Conservation (phyloP, 1,139 yeast genomes). For the Scheffersomyces titani region DNA sequence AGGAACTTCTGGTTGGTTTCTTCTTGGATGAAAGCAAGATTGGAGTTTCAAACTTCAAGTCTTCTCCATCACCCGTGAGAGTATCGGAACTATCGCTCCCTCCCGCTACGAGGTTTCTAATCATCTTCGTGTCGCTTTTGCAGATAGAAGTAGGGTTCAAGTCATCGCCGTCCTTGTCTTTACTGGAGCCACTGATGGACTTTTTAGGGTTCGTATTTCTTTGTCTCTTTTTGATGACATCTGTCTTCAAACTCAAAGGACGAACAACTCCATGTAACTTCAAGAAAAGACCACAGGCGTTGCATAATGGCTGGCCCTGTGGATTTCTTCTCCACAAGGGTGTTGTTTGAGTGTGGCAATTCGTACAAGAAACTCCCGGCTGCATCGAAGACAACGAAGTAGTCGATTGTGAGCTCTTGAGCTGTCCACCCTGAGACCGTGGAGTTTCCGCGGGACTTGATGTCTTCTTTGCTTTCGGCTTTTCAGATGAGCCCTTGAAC, state of each 20-base stretch:
- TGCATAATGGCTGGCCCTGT: conserved; percentile 29
- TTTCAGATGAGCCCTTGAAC: neutral
- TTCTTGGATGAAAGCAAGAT: conserved; percentile 3
- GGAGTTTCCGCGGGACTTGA: conserved; percentile 1
- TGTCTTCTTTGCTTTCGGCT: neutral
- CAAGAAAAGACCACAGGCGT: conserved; percentile 29
- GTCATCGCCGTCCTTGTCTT: conserved; percentile 22
- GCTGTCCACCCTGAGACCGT: neutral
- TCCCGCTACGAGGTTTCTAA: conserved; percentile 6
- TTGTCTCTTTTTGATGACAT: conserved; percentile 29
- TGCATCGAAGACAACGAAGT: neutral
- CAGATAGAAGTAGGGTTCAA: conserved; percentile 22
- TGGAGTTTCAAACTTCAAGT: conserved; percentile 1
- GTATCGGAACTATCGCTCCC: neutral
- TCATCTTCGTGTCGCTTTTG: conserved; percentile 12
- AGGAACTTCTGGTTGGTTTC: neutral
- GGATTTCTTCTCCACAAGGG: conserved; percentile 31
- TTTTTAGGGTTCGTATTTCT: conserved; percentile 14
- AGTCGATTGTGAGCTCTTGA: neutral
- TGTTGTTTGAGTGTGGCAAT: conserved; percentile 28
- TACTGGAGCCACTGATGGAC: conserved; percentile 1
- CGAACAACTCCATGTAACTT: conserved; percentile 29
- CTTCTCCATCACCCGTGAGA: neutral
- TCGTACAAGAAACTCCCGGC: conserved; percentile 19
- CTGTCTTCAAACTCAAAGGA: conserved; percentile 29